phyloP scores from a whole-genome alignment of 768 basidiomycete species.

The Termitomyces sp. region DNA sequence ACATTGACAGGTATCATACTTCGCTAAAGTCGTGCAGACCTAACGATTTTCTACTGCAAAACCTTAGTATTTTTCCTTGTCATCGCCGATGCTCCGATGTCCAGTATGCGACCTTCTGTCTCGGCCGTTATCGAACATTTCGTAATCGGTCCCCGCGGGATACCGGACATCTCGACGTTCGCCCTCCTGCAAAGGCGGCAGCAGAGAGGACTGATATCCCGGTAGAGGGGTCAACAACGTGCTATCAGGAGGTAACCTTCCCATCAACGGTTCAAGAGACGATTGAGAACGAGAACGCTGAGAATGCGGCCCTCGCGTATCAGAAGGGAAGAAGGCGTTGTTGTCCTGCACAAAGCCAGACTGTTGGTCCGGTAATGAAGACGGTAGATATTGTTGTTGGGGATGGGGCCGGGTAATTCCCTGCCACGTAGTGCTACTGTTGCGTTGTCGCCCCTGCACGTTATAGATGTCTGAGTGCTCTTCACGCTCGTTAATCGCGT shows the following conservation, averaged over 20 bases:
- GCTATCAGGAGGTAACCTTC: conserved; percentile 55
- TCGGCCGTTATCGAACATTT: conserved; percentile 33
- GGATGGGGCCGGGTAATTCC: conserved; percentile 17
- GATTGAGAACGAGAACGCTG: conserved; percentile 17
- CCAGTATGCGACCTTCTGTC: conserved; percentile 35
- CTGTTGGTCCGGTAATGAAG: conserved; percentile 21
- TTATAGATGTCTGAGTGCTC: conserved; percentile 19
- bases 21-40: not conserved
- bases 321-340: conserved; percentile 23
- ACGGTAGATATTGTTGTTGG: conserved; percentile 20
- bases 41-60: not conserved
- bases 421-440: conserved; percentile 29
- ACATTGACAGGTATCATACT: not conserved
- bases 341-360: conserved; percentile 13
- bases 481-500: conserved; percentile 25
- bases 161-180: conserved; percentile 17
- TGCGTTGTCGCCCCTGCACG: conserved; percentile 22
- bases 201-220: conserved; percentile 44
- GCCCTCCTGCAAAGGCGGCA: conserved; percentile 24
- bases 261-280: conserved; percentile 17
- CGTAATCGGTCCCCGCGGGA: conserved; percentile 23
- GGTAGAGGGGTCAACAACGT: conserved; percentile 69
- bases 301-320: conserved; percentile 10
- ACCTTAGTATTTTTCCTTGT: conserved; percentile 23
- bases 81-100: conserved; percentile 29